Base-by-base conservation (phyloP, 257 asterid genomes). In the Solanum ossicruentum region DNA sequence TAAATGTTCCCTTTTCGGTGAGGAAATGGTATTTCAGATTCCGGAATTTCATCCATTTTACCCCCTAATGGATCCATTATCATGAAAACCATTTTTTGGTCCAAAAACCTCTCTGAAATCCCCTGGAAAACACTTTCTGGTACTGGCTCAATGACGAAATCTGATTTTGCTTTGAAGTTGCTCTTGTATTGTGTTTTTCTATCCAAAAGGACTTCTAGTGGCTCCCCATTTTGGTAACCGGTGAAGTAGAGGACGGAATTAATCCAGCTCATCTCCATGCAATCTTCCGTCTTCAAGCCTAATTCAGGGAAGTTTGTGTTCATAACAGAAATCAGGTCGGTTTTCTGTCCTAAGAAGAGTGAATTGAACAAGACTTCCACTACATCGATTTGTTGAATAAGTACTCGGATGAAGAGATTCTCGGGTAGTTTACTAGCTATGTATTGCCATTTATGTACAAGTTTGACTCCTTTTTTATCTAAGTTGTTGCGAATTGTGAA, bases 11-110 rank as follows among this genome's bases (percentile, higher is more conserved):
- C 88, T n/a, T 84, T 85, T 23, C 91, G 81, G 13, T 85, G 88
- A 15, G 90, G 88, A 81, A 85, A 89, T 26, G 90, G 87, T 32
- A 56, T 81, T 75, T 85, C 84, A 18, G 63, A 67, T 6, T 56
- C 87, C 0, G 72, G 13, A 55, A 81, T 87, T 32, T 85, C 88
- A 10, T 80, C 61, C 86, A 87, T 85, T 80, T 71, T 86, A n/a
- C 3, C 91, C 4, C 89, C 88, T 47, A 87, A 28, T 3, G 91
- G 89, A 79, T 87, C 87, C 69, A 89, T 26, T 45, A 87, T 83
- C 83, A 89, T 80, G 84, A 65, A 85, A 32, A 52, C 88, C 2
- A 70, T 10, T 17, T 81, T 28, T 70, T 75, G 83, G 26, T 84
- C 32, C 58, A 12, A 79, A 21, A 87, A 82, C 52, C 87, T 87